Evolutionary conservation across 768 basidiomycete species (phyloP).

Genomic region (Leccinum obscurum): DNA sequence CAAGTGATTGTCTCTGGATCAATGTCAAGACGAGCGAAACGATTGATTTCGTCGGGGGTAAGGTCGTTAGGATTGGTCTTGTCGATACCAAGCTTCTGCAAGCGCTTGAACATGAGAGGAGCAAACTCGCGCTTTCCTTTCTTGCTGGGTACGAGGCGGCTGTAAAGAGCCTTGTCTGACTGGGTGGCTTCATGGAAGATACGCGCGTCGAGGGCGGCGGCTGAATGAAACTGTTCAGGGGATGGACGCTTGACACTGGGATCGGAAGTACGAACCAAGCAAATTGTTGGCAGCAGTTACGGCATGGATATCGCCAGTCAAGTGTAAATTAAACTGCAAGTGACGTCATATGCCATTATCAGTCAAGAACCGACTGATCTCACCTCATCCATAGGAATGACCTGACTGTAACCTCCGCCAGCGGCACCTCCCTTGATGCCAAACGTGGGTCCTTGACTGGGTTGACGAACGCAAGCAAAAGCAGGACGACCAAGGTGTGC

Average conservation of each 20-base stretch:
- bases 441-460: slow-evolving; percentile 97
- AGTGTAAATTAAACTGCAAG: slow-evolving; percentile 85
- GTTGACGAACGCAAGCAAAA: slow-evolving; percentile 97
- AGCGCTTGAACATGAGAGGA: slow-evolving; percentile 93
- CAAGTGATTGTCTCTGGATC: slow-evolving; percentile 92
- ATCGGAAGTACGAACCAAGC: slow-evolving; percentile 53
- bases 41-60: slow-evolving; percentile 87
- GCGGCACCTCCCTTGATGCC: slow-evolving; percentile 99
- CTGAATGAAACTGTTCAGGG: slow-evolving; percentile 39
- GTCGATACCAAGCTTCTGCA: slow-evolving; percentile 92
- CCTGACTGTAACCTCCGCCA: slow-evolving; percentile 96
- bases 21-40: slow-evolving; percentile 90
- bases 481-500: slow-evolving; percentile 91
- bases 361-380: slow-evolving; percentile 7
- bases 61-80: slow-evolving; percentile 92
- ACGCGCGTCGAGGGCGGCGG: slow-evolving; percentile 94
- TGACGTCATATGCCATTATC: slow-evolving; percentile 6
- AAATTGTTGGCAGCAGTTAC: slow-evolving; percentile 97
- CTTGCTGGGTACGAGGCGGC: slow-evolving; percentile 86
- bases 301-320: slow-evolving; percentile 98
- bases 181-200: slow-evolving; percentile 98
- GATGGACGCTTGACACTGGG: background rate
- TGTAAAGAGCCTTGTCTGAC: slow-evolving; percentile 92
- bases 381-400: slow-evolving; percentile 99
- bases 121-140: slow-evolving; percentile 96